Evolutionary conservation across 805 yeast species (phyloP), one percentile per base, ranked within the genome.

Genomic region (Wickerhamomyces ciferrii): DNA sequence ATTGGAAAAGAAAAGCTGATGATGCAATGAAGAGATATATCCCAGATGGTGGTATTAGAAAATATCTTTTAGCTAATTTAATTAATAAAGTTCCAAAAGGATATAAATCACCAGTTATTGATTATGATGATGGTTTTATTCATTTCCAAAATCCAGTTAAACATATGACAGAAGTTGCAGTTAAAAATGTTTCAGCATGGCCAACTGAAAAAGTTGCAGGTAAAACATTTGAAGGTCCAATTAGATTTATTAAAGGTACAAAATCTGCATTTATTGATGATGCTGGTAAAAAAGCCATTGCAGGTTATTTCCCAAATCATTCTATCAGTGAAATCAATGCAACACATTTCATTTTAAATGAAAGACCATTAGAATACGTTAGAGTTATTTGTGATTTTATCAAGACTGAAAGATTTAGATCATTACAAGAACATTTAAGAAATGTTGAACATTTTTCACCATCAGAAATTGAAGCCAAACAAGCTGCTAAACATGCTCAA

Each of bases 281-380:
- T 17, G 48, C 61, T 5, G 61, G 67, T 39, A 44, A 57, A 10
- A 43, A 41, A 10, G 59, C 58, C 5, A 61, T 59, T 23, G 37
- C 49, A 5, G 43, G 55, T 15, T 56, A 53, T 41, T 65, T 60
- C 53, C 69, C 69, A 38, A 53, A 58, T 41, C 43, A 58, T 44
- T 43, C 51, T 6, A 38, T 62, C 19, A 41, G 51, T 2, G 53
- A 52, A 14, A 45, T 65, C 46, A 58, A 61, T 47, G 54, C 66
- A 10, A 52, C 58, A 25, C 68, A 63, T 46, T 69, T 74, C 67
- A 51, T 74, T 8, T 67, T 70, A 19, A 62, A 66, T 20, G 76
- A 72, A 46, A 60, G 61, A 52, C 75, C 75, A 13, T 39, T 41
- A 15, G 57, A 59, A 42, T 60, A 53, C 19, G 55, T 55, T 4